Evolutionary conservation across 805 yeast species (phyloP).

Genomic region (Yamadazyma nakazawae): DNA sequence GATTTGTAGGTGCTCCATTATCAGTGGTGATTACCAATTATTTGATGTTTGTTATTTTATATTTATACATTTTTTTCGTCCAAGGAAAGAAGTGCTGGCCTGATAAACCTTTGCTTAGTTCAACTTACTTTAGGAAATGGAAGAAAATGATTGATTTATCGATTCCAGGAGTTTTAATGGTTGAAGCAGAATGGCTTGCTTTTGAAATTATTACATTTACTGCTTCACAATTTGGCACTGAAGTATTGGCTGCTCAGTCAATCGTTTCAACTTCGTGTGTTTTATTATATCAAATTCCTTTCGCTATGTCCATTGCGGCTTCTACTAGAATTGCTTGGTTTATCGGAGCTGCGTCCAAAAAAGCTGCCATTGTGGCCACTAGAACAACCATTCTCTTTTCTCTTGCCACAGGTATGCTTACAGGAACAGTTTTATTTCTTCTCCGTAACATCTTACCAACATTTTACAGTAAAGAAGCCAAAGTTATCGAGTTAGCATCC

Average conservation of each 20-base stretch:
- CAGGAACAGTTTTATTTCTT: slow-evolving; percentile 34
- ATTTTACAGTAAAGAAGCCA: slow-evolving; percentile 39
- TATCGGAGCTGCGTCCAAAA: slow-evolving; percentile 59
- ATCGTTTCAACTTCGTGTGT: slow-evolving; percentile 68
- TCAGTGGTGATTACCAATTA: slow-evolving; percentile 71
- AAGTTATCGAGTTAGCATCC: slow-evolving; percentile 36
- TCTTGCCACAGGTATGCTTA: slow-evolving; percentile 31
- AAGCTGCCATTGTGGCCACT: slow-evolving; percentile 34
- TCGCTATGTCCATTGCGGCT: slow-evolving; percentile 71
- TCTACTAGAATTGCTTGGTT: slow-evolving; percentile 76
- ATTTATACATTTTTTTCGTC: slow-evolving; percentile 42
- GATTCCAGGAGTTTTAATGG: slow-evolving; percentile 73
- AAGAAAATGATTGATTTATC: slow-evolving; percentile 59
- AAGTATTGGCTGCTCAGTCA: slow-evolving; percentile 68
- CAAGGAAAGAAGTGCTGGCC: slow-evolving; percentile 49
- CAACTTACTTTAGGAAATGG: slow-evolving; percentile 51
- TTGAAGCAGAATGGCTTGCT: slow-evolving; percentile 75
- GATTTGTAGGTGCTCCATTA: slow-evolving; percentile 75
- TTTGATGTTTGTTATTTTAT: slow-evolving; percentile 60
- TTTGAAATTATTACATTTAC: slow-evolving; percentile 70
- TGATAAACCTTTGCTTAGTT: slow-evolving; percentile 21
- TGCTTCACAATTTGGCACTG: slow-evolving; percentile 66
- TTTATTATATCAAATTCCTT: slow-evolving; percentile 68
- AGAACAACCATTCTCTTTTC: slow-evolving; percentile 35
- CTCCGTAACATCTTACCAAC: slow-evolving; percentile 38